Percentiles rank a stretch among this genome's conserved stretches.
These are phyloP conservation scores for Copromyces sp. DNA, from an alignment of 495 filamentous ascomycete species.

Conservation along the genomic window DNA sequence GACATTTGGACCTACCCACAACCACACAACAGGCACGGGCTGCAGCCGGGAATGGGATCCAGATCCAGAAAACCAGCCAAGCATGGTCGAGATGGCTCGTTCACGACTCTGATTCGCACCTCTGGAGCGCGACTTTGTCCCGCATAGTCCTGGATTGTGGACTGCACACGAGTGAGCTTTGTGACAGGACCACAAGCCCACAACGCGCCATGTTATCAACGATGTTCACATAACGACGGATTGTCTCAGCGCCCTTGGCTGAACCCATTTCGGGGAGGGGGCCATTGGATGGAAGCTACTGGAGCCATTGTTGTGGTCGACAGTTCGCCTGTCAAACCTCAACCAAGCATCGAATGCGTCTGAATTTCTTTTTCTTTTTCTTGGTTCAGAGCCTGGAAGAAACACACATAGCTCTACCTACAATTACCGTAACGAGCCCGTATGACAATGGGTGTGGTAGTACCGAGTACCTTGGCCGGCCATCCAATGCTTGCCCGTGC, in stretches of 20 bases:
- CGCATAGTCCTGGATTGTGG: background rate
- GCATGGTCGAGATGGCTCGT: conserved; percentile 8
- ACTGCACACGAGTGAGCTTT: background rate
- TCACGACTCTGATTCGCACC: conserved; percentile 15
- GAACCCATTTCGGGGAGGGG: background rate
- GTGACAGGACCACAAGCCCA: background rate
- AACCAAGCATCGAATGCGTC: background rate
- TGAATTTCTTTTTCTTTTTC: background rate
- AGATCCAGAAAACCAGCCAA: conserved; percentile 5
- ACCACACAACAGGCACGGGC: background rate
- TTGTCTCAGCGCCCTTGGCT: background rate
- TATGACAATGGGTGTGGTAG: background rate
- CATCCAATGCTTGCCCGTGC: background rate
- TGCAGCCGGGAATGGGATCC: background rate
- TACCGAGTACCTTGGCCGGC: background rate
- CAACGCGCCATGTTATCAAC: background rate
- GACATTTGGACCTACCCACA: background rate
- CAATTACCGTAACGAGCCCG: background rate
- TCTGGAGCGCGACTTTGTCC: background rate
- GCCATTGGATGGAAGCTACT: background rate
- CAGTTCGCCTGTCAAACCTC: background rate
- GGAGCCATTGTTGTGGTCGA: too few relatives aligned
- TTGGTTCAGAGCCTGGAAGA: background rate
- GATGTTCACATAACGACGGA: background rate
- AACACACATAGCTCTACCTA: background rate